Evolutionary conservation across 768 basidiomycete genomes (phyloP).

Genomic region (Mycena kentingensis): DNA sequence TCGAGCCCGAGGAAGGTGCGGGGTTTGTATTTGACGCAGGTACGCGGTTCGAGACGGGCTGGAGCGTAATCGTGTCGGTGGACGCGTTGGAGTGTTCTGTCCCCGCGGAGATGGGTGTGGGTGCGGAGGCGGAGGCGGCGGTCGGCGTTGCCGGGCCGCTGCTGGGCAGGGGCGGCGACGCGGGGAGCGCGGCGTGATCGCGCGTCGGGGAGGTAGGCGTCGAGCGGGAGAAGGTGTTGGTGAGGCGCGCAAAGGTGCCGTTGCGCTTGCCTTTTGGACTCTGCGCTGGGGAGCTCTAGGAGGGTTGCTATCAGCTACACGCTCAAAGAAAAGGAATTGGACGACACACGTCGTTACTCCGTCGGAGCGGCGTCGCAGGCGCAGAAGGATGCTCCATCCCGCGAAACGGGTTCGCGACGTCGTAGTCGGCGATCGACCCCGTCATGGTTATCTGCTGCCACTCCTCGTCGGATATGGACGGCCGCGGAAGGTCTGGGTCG

Average conservation of each 20-base stretch:
- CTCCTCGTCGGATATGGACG: slow-evolving; percentile 22
- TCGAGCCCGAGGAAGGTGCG: background rate
- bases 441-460: slow-evolving; percentile 25
- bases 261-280: too few relatives aligned
- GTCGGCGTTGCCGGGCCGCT: slow-evolving; percentile 16
- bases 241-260: slow-evolving; percentile 17
- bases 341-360: slow-evolving; percentile 2
- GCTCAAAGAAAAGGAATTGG: background rate
- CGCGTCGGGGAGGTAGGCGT: slow-evolving; percentile 18
- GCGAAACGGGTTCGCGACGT: slow-evolving; percentile 14
- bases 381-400: slow-evolving; percentile 1
- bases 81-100: slow-evolving; percentile 15
- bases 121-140: background rate
- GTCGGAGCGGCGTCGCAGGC: background rate
- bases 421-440: slow-evolving; percentile 21
- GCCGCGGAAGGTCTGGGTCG: slow-evolving; percentile 10
- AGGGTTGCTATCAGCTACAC: background rate
- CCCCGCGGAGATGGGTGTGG: background rate
- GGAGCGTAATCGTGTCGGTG: slow-evolving; percentile 15
- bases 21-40: background rate
- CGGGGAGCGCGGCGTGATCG: background rate
- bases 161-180: background rate
- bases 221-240: slow-evolving; percentile 15
- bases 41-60: too few relatives aligned
- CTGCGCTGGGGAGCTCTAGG: too few relatives aligned